Percentiles rank a stretch among this genome's conserved stretches.
phyloP scores from a whole-genome alignment of 2,329 filamentous ascomycete genomes.

The Botrytis tulipae region DNA sequence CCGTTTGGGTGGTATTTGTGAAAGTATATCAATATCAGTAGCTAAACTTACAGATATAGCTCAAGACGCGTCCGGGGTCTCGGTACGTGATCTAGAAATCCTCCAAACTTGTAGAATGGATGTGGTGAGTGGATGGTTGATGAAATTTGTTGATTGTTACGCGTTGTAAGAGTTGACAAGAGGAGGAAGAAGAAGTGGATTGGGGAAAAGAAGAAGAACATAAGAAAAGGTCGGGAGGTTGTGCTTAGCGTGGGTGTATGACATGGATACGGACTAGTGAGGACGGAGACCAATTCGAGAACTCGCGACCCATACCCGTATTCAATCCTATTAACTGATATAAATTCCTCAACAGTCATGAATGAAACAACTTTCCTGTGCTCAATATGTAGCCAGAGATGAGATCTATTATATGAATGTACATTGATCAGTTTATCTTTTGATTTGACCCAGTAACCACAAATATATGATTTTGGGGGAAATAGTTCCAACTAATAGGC shows the following conservation, averaged over 20 bases:
- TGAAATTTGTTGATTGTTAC: constrained; percentile 29
- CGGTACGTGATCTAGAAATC: constrained; percentile 27
- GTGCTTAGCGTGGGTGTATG: constrained; percentile 34
- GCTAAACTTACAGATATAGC: constrained; percentile 32
- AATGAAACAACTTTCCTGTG: constrained; percentile 53
- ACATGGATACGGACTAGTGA: constrained; percentile 18
- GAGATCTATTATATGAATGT: constrained; percentile 44
- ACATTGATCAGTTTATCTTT: constrained; percentile 34
- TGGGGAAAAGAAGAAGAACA: constrained; percentile 20
- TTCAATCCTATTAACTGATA: not conserved
- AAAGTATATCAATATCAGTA: constrained; percentile 24
- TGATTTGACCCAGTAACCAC: constrained; percentile 27
- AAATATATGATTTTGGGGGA: constrained; percentile 10
- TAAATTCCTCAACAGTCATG: not conserved
- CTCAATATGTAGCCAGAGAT: constrained; percentile 57
- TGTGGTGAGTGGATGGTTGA: constrained; percentile 31
- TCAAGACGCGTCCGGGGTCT: constrained; percentile 35
- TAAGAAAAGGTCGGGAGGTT: constrained; percentile 19
- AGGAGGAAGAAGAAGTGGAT: constrained; percentile 40
- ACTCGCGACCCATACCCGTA: constrained; percentile 19
- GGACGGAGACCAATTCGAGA: constrained; percentile 19
- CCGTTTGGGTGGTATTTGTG: not conserved
- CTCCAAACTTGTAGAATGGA: constrained; percentile 39
- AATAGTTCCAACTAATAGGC: constrained; percentile 13
- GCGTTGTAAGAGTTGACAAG: constrained; percentile 36